Evolutionary conservation across 2,329 filamentous ascomycete genomes (phyloP), one percentile per base, ranked within the genome.

Genomic region (Fusarium coffeatum): DNA sequence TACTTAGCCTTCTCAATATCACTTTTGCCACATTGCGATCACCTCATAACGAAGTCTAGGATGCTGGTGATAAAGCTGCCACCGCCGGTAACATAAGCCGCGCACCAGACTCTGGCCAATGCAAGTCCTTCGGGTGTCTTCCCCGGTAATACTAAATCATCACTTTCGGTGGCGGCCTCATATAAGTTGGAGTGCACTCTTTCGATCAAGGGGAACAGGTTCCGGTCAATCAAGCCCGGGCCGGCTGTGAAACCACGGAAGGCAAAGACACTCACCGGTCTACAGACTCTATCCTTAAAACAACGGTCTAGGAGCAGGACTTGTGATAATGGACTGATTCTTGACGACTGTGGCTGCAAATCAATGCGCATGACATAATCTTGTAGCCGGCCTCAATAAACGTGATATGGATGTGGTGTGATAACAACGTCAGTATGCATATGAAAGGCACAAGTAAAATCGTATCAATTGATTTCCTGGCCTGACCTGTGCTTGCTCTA

Each of bases 401-500:
- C 10, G 30, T 34, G 20, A 40, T 32, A 47, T 34, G 15, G 37
- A 40, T 25, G 27, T 60, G 43, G 48, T 47, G 46, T 63, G 56
- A 61, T 55, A 22, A 43, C 32, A 67, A 41, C 30, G 20, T 64
- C 32, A 40, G 22, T 16, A 30, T 25, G 25, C 48, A 64, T n/a
- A 30, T 41, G 13, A 37, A 25, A 37, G 22, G 20, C 28, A 30
- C 49, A 56, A 48, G 30, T 37, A 42, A 43, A 59, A 55, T 28
- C n/a, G 43, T 68, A 41, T 55, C 28, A 55, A 61, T 53, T 50
- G 49, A 28, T 42, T 37, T 57, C 42, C 23, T 62, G n/a, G 43
- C 55, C 43, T 55, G 40, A 65, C 62, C 69, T 68, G 62, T 74
- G 63, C 65, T 72, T 64, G 60, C 69, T 74, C 71, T 71, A 74